Conservation (phyloP, 2,329 filamentous ascomycete species). For the Penicillium sp. region DNA sequence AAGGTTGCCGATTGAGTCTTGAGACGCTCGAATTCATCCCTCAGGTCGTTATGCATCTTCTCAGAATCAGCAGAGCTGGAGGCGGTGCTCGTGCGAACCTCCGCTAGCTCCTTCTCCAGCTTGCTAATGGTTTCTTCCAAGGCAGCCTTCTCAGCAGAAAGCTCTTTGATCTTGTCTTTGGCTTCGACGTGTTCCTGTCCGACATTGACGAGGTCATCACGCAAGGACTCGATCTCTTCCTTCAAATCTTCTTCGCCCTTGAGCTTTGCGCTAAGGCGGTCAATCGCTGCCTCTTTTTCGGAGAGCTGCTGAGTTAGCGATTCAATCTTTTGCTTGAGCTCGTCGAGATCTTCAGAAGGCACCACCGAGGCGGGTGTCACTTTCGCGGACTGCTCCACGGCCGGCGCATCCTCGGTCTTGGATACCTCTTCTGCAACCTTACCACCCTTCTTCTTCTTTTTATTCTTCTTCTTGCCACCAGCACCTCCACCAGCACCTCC, state of each 20-base stretch:
- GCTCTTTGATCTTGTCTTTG: slow-evolving; percentile 71
- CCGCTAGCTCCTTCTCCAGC: slow-evolving; percentile 70
- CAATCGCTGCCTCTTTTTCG: slow-evolving; percentile 71
- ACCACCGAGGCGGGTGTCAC: slow-evolving; percentile 25
- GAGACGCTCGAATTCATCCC: slow-evolving; percentile 68
- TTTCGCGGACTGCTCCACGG: slow-evolving; percentile 16
- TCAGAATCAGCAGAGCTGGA: slow-evolving; percentile 51
- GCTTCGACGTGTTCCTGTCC: slow-evolving; percentile 83
- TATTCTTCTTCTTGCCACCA: slow-evolving; percentile 70
- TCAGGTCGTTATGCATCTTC: slow-evolving; percentile 57
- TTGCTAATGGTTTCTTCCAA: slow-evolving; percentile 66
- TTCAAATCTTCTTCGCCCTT: slow-evolving; percentile 75
- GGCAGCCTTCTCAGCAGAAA: slow-evolving; percentile 68
- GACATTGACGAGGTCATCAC: slow-evolving; percentile 75
- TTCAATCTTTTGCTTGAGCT: slow-evolving; percentile 41
- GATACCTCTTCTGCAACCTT: slow-evolving; percentile 48
- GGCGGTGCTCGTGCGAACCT: slow-evolving; percentile 52
- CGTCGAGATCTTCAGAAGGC: slow-evolving; percentile 22
- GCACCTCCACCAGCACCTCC: slow-evolving; percentile 29
- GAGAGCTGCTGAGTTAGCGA: slow-evolving; percentile 36
- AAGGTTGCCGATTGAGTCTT: slow-evolving; percentile 69
- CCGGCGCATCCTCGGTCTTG: slow-evolving; percentile 22
- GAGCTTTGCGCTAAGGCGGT: slow-evolving; percentile 68
- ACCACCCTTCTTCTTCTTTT: slow-evolving; percentile 81
- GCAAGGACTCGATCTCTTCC: slow-evolving; percentile 83